Conservation (phyloP, 345 rosid species). For the Corchorus olitorius region DNA sequence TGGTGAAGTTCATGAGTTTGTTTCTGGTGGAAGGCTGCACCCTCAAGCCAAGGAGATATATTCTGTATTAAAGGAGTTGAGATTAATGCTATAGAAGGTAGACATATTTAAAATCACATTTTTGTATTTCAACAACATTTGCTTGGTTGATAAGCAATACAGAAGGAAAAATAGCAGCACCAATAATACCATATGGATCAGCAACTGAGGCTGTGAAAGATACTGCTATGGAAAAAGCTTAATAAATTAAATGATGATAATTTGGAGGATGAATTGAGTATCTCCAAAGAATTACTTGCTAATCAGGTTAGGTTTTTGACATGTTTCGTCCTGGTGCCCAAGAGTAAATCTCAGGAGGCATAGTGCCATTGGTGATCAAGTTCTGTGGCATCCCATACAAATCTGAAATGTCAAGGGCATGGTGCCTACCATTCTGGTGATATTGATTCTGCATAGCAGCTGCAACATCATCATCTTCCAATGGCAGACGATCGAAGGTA, state of each 20-base stretch:
- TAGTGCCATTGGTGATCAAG: constrained; percentile 58
- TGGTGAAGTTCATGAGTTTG: constrained; percentile 77
- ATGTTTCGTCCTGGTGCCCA: constrained; percentile 56
- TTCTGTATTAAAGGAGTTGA: constrained; percentile 41
- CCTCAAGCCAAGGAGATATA: constrained; percentile 57
- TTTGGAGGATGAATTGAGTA: constrained; percentile 11
- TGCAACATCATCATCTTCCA: constrained; percentile 67
- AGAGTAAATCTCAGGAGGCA: constrained; percentile 61
- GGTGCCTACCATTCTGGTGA: constrained; percentile 59
- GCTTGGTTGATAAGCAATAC: background rate
- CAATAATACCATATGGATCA: background rate
- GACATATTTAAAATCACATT: constrained; percentile 13
- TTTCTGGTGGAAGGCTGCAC: constrained; percentile 68
- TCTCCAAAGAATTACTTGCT: constrained; percentile 18
- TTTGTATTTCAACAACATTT: background rate
- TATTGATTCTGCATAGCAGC: constrained; percentile 54
- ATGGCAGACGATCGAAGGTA: constrained; percentile 82
- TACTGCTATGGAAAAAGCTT: background rate
- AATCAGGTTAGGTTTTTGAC: constrained; percentile 45
- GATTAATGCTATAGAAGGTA: constrained; percentile 11
- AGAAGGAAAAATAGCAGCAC: background rate
- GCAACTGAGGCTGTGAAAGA: background rate
- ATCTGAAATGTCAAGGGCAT: constrained; percentile 58
- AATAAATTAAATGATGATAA: background rate
- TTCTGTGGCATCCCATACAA: constrained; percentile 69